These are phyloP conservation scores for Zasmidium cellare DNA, from an alignment of 2,329 filamentous ascomycete species.

Conservation along the genomic window DNA sequence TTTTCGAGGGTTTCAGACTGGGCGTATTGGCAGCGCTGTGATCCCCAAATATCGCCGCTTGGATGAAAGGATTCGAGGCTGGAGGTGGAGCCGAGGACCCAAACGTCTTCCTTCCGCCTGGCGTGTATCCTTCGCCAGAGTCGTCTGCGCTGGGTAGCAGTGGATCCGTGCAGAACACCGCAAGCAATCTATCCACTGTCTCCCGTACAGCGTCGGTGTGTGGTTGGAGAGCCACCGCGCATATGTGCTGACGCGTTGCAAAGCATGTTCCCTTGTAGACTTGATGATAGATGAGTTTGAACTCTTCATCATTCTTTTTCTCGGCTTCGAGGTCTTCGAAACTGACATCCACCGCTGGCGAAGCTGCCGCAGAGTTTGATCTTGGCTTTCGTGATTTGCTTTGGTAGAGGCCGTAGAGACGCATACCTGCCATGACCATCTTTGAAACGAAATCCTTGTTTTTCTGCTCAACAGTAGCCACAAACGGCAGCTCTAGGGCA, in stretches of 20 bases:
- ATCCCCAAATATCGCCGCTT: slow-evolving; percentile 2
- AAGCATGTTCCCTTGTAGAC: slow-evolving; percentile 52
- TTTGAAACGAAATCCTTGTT: slow-evolving; percentile 53
- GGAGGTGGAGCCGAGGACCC: slow-evolving; percentile 21
- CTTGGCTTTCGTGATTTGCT: slow-evolving; percentile 36
- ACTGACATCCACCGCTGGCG: slow-evolving; percentile 18
- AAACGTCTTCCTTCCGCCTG: slow-evolving; percentile 33
- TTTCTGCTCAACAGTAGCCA: slow-evolving; percentile 25
- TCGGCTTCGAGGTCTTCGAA: slow-evolving; percentile 22
- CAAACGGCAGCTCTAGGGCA: slow-evolving; percentile 4
- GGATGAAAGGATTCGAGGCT: slow-evolving; percentile 18
- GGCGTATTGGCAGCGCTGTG: slow-evolving; percentile 20
- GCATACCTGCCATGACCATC: slow-evolving; percentile 56
- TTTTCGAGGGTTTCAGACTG: too few relatives aligned
- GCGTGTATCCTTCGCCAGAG: slow-evolving; percentile 26
- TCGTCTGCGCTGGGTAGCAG: slow-evolving; percentile 24
- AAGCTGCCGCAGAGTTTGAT: slow-evolving; percentile 18
- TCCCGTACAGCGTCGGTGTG: slow-evolving; percentile 48
- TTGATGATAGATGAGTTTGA: slow-evolving; percentile 55
- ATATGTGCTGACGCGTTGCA: slow-evolving; percentile 46
- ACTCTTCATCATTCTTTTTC: slow-evolving; percentile 48
- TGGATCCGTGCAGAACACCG: slow-evolving; percentile 49
- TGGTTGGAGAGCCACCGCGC: slow-evolving; percentile 36
- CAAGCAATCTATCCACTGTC: slow-evolving; percentile 48
- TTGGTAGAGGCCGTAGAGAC: slow-evolving; percentile 51